These are phyloP conservation scores for Russula sp. DNA, from an alignment of 768 basidiomycete species.

Conservation along the genomic window DNA sequence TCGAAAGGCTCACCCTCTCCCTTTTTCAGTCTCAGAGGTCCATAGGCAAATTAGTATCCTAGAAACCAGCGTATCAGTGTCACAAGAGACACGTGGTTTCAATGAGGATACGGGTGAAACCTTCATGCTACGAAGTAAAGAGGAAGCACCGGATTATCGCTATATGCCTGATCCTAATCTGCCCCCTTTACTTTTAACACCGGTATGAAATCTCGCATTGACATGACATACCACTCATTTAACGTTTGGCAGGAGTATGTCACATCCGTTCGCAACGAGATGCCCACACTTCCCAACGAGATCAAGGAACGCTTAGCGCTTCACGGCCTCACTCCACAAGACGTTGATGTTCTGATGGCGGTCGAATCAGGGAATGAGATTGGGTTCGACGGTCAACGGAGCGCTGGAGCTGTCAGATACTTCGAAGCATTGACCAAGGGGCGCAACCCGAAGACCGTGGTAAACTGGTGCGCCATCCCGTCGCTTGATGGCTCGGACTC, in stretches of 20 bases:
- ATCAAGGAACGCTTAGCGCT: conserved; percentile 52
- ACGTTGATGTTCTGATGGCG: conserved; percentile 69
- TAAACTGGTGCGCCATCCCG: conserved; percentile 67
- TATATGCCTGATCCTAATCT: conserved; percentile 99
- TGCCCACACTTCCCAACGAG: conserved; percentile 75
- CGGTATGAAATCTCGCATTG: conserved; percentile 34
- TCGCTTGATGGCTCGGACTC: background rate
- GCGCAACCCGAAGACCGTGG: conserved; percentile 61
- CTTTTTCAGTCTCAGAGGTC: conserved; percentile 67
- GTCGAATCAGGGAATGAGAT: conserved; percentile 64
- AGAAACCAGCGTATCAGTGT: conserved; percentile 38
- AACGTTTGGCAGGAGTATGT: conserved; percentile 52
- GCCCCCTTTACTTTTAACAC: conserved; percentile 58
- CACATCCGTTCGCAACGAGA: conserved; percentile 38
- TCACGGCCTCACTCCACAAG: conserved; percentile 52
- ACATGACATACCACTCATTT: conserved; percentile 2
- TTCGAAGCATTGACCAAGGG: conserved; percentile 65
- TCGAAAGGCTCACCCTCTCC: background rate
- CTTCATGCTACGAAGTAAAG: conserved; percentile 79
- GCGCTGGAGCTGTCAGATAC: conserved; percentile 59
- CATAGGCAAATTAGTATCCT: conserved; percentile 66
- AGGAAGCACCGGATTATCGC: conserved; percentile 91
- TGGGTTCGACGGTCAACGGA: conserved; percentile 51
- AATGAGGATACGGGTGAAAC: conserved; percentile 79
- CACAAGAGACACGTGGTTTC: conserved; percentile 89